phyloP scores from a whole-genome alignment of 345 rosid species.

The Reutealis trisperma region DNA sequence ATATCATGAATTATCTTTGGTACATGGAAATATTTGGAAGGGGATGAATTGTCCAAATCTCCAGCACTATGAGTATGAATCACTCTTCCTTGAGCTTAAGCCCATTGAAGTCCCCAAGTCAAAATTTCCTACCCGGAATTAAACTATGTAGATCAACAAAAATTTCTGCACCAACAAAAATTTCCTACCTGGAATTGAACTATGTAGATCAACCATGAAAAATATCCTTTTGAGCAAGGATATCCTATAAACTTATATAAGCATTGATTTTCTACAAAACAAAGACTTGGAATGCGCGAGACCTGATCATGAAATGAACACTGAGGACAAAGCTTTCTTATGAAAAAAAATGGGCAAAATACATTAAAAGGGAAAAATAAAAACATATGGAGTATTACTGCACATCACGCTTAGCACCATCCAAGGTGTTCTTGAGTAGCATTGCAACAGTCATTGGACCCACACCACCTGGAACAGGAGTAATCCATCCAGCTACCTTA shows the following conservation, averaged over 20 bases:
- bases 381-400: conserved; percentile 21
- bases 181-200: too few relatives aligned
- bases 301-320: background rate
- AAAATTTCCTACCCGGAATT: too few relatives aligned
- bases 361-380: too few relatives aligned
- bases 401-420: conserved; percentile 69
- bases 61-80: too few relatives aligned
- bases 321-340: background rate
- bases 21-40: too few relatives aligned
- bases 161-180: too few relatives aligned
- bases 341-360: background rate
- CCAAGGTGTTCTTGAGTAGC: conserved; percentile 84
- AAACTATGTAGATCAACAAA: too few relatives aligned
- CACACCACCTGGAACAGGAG: conserved; percentile 97
- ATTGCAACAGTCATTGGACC: conserved; percentile 98
- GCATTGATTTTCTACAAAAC: background rate
- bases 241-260: background rate
- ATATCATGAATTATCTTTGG: too few relatives aligned
- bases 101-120: too few relatives aligned
- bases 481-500: conserved; percentile 75
- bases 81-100: too few relatives aligned
- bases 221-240: background rate
- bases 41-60: too few relatives aligned
- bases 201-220: too few relatives aligned
- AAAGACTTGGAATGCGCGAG: background rate